Conservation (phyloP, 345 rosid genomes). For the Eucalyptus tenuipes region DNA sequence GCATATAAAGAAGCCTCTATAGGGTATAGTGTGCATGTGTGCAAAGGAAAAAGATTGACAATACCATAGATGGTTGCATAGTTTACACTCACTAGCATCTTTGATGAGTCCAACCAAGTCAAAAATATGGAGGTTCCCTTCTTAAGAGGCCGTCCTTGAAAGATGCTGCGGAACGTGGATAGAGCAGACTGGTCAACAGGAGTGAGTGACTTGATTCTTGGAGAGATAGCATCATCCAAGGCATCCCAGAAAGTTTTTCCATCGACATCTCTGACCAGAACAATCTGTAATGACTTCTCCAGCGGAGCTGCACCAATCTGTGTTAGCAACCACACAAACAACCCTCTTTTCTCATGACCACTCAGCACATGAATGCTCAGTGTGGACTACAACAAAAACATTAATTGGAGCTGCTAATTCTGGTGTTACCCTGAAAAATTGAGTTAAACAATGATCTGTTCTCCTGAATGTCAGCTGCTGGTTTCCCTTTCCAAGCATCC, state of each 20-base stretch:
- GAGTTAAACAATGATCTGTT: constrained; percentile 39
- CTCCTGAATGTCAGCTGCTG: constrained; percentile 35
- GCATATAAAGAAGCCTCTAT: background rate
- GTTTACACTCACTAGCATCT: constrained; percentile 55
- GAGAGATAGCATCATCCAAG: constrained; percentile 63
- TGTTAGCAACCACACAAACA: background rate
- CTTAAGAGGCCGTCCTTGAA: constrained; percentile 59
- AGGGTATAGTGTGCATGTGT: background rate
- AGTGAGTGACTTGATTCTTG: constrained; percentile 47
- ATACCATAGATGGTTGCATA: background rate
- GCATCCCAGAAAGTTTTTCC: constrained; percentile 97
- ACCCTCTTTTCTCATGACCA: background rate
- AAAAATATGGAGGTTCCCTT: constrained; percentile 63
- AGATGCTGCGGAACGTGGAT: constrained; percentile 46
- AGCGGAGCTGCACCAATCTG: constrained; percentile 24
- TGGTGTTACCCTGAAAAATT: constrained; percentile 42
- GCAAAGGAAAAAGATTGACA: background rate
- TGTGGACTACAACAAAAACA: background rate
- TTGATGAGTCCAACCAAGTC: constrained; percentile 59
- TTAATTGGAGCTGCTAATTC: background rate
- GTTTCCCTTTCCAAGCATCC: constrained; percentile 43
- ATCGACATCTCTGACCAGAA: constrained; percentile 87
- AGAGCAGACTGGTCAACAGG: constrained; percentile 48
- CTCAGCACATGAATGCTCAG: background rate
- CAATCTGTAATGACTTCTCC: constrained; percentile 71